Percentiles rank a stretch among this genome's conserved stretches.
Conservation (phyloP, 75 land plant genomes). For the Sequoiadendron giganteum region DNA sequence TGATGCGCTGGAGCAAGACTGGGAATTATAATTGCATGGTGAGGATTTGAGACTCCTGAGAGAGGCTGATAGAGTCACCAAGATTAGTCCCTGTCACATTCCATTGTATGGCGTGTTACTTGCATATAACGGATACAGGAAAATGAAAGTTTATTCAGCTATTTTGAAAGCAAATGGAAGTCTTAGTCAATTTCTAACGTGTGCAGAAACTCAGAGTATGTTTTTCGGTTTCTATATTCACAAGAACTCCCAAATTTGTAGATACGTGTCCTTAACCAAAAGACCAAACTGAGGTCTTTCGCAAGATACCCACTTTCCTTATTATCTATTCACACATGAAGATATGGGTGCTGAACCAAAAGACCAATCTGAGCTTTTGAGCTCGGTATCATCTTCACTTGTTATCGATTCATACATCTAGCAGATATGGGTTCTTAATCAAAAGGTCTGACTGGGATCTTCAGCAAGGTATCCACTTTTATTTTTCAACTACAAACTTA, state of each 20-base stretch:
- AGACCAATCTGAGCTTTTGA: neutral
- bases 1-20: conserved; percentile 7
- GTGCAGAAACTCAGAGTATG: neutral
- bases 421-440: neutral
- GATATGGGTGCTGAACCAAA: neutral
- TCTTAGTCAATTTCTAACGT: neutral
- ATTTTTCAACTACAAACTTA: neutral
- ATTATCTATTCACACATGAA: too few relatives aligned
- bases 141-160: neutral
- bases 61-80: conserved; percentile 41
- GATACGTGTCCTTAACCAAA: too few relatives aligned
- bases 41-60: conserved; percentile 13
- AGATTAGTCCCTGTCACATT: conserved; percentile 37
- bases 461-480: neutral
- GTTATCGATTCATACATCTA: neutral
- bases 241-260: neutral
- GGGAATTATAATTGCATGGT: neutral
- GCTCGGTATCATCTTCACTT: neutral
- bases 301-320: too few relatives aligned
- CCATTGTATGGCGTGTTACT: neutral
- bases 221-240: neutral
- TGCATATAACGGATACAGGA: neutral
- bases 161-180: neutral
- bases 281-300: too few relatives aligned
- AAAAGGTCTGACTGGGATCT: neutral